Conservation (phyloP, 2,329 filamentous ascomycete genomes). For the Ceratocystis eucalypticola region DNA sequence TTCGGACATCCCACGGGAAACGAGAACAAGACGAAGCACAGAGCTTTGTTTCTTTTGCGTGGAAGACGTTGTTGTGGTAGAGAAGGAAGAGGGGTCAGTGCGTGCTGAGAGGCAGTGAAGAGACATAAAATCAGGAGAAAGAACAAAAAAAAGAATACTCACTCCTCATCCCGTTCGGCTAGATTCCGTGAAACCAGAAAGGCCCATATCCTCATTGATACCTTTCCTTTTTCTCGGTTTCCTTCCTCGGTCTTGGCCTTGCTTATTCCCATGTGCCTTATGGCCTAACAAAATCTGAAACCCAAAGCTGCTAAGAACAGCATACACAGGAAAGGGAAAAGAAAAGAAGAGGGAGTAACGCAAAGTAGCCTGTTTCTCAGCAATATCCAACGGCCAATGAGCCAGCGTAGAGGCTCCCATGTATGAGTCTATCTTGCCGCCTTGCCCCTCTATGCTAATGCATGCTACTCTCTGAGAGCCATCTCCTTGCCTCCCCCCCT, state of each 20-base stretch:
- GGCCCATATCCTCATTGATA: background rate
- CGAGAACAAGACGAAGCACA: background rate
- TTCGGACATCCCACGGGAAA: background rate
- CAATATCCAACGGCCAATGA: background rate
- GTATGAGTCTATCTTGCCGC: too few species aligned
- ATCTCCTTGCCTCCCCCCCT: too few species aligned
- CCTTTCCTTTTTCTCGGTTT: background rate
- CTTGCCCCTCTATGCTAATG: too few species aligned
- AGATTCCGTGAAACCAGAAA: background rate
- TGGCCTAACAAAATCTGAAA: background rate
- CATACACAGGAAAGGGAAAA: background rate
- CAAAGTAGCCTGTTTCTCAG: background rate
- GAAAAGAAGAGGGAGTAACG: background rate
- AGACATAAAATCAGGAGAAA: conserved; percentile 2
- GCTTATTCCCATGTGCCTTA: background rate
- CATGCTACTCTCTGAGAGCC: too few species aligned
- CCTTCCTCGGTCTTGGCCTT: background rate
- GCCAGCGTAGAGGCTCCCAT: too few species aligned
- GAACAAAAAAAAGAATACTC: conserved; percentile 5
- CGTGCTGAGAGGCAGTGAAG: background rate
- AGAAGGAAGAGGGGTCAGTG: background rate
- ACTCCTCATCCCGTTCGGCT: background rate
- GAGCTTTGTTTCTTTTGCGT: background rate
- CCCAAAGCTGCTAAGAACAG: background rate
- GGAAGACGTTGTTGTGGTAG: background rate